Evolutionary conservation across 2,329 filamentous ascomycete genomes (phyloP), one percentile per base, ranked within the genome.

Genomic region (Boeremia exigua): DNA sequence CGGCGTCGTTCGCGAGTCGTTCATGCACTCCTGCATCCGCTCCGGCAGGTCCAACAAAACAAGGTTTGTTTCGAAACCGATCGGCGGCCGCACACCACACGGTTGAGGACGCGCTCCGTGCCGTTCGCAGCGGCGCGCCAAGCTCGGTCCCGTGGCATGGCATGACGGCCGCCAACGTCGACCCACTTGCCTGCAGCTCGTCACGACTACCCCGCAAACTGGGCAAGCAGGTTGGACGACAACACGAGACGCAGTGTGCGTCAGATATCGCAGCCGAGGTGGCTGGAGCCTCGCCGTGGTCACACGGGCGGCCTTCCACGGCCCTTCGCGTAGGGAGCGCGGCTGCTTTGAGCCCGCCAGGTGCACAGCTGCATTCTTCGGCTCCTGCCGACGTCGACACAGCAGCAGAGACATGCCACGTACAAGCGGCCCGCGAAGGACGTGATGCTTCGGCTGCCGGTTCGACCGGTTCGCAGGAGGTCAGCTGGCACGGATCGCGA

Each of bases 21-120:
- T 55, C 52, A 55, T 40, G 39, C 46, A 55, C 52, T 49, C 46
- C 39, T 46, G 28, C 52, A 30, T 30, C 45, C 46, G 51, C 51
- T 54, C 44, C 45, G 46, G 46, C 52, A 55, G 51, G 28, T 44
- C 40, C 34, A 55, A 46, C 52, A 36, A 40, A 49, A 55, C 52
- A 49, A 46, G 39, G 46, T 55, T 55, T 40, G 34, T 55, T 49
- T 49, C 52, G 45, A 55, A 55, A 55, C 39, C n/a, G 52, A 55
- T 55, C 52, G 52, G 46, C 51, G 27, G 39, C 25, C 34, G 32
- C 38, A 28, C 25, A 33, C 37, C 15, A 38, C 39, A 44, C 33
- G 51, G 39, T 49, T 34, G 52, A 15, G 28, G 10, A 49, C 15
- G 42, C 39, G 52, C 45, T 32, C 46, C 45, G 52, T 36, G 52